Conservation (phyloP, 306 rosid species). For the Cucumis melo region DNA sequence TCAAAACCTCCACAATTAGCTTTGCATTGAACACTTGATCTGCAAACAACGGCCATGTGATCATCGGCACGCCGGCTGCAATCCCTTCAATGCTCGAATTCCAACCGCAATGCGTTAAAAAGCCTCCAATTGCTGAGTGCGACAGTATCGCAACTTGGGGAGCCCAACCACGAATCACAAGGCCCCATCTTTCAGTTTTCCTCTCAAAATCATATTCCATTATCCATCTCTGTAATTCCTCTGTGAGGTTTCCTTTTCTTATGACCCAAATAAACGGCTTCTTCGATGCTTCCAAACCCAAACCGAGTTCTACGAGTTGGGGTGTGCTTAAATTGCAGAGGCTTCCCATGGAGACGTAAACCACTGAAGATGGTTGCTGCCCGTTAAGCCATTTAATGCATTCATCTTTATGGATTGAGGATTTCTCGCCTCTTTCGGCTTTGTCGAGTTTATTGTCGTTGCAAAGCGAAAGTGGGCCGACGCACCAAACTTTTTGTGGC, state of each 20-base stretch:
- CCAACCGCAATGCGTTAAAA: constrained; percentile 66
- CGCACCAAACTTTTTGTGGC: constrained; percentile 35
- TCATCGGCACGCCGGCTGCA: constrained; percentile 34
- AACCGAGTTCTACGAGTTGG: constrained; percentile 18
- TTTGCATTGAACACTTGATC: constrained; percentile 45
- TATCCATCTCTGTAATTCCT: constrained; percentile 16
- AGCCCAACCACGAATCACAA: constrained; percentile 14
- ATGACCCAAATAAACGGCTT: constrained; percentile 25
- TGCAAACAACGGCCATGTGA: constrained; percentile 47
- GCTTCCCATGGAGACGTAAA: constrained; percentile 44
- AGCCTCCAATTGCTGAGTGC: constrained; percentile 32
- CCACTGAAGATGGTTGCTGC: constrained; percentile 14
- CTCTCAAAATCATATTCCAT: constrained; percentile 4
- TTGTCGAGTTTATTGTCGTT: constrained; percentile 30
- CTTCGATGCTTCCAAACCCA: constrained; percentile 17
- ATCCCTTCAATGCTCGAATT: constrained; percentile 46
- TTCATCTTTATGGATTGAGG: constrained; percentile 11
- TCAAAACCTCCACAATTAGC: constrained; percentile 24
- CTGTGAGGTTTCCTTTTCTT: neutral
- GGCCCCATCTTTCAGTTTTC: constrained; percentile 1
- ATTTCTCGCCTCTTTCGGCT: constrained; percentile 38
- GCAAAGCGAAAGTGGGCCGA: constrained; percentile 21
- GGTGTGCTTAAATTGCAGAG: constrained; percentile 2
- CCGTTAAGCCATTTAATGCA: constrained; percentile 34
- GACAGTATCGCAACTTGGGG: constrained; percentile 17